These are phyloP conservation scores for Dictyophora rubrovolvata DNA, from an alignment of 768 basidiomycete species.

Conservation along the genomic window DNA sequence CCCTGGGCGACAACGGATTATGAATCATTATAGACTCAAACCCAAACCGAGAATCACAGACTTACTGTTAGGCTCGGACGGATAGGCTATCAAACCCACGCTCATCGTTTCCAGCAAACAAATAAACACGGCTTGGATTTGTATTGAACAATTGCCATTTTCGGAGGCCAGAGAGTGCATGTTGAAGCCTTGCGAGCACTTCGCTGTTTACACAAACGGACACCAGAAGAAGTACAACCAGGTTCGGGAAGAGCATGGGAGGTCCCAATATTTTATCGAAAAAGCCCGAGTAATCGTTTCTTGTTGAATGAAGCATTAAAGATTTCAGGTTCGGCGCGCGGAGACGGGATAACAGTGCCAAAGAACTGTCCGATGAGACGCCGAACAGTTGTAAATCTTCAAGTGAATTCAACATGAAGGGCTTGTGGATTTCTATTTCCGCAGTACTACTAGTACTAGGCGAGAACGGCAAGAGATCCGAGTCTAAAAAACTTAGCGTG, in stretches of 20 bases:
- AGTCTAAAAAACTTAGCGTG: slow-evolving; percentile 40
- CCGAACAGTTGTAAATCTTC: not conserved
- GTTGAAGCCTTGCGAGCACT: too few relatives aligned
- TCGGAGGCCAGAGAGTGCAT: too few relatives aligned
- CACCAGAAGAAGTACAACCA: slow-evolving; percentile 2
- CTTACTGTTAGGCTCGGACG: too few relatives aligned
- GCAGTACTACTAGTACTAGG: not conserved
- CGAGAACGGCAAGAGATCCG: slow-evolving; percentile 43
- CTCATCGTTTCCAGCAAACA: too few relatives aligned
- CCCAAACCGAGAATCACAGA: too few relatives aligned
- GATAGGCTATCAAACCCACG: too few relatives aligned
- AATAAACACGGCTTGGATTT: too few relatives aligned
- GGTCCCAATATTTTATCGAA: slow-evolving; percentile 44
- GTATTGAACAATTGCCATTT: too few relatives aligned
- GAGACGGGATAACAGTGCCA: not conserved
- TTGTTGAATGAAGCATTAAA: slow-evolving; percentile 42
- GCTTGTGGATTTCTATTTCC: not conserved
- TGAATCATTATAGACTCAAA: too few relatives aligned
- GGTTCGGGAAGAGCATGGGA: slow-evolving; percentile 30
- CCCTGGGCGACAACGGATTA: too few relatives aligned
- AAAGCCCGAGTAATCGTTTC: slow-evolving; percentile 38
- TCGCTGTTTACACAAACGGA: slow-evolving; percentile 6
- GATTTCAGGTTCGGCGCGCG: slow-evolving; percentile 26
- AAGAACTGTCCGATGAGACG: not conserved
- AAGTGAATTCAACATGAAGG: not conserved